Base-by-base conservation (phyloP, 202 grass and related monocot species). In the Carex sylvatica region DNA sequence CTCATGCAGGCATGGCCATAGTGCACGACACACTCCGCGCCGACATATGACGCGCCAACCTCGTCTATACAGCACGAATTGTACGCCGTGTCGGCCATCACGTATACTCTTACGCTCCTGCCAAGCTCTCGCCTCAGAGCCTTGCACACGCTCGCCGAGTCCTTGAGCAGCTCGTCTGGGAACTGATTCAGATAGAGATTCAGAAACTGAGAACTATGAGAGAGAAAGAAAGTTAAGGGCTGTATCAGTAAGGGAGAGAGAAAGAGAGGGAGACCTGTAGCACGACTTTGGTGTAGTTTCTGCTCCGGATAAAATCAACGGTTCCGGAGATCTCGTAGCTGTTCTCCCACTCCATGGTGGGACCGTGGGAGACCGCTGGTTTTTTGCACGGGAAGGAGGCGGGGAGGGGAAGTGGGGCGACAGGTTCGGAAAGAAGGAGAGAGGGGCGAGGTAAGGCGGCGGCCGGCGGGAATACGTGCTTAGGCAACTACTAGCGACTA, bases 1-100 rank as follows among this genome's bases (percentile, higher is more conserved):
- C 92, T 95, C 96, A 98, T 95, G 90, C 96, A 95, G 69, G 92
- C 91, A 74, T 98, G 96, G 42, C 96, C 96, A 53, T 98, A 95
- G 78, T 98, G 96, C 54, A 95, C 86, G 47, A 95, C 90, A 47
- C 92, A 98, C 42, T 98, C 87, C 5, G 95, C 95, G 5, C 89
- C 91, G 54, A 98, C 86, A 83, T 95, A 83, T 1, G 91, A 98
- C 20, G 95, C 92, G 31, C 91, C 95, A 40, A 98, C 85, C 89
- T 98, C 92, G 3, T 98, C 95, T 28, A 95, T 93, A 69, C 95
- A 98, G 86, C 96, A 98, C 11, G 91, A 95, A 42, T 94, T 94
- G 68, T 95, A 98, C 16, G 91, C 87, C 33, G 96, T 90, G 86
- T 98, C 96, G 6, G 96, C 96, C 91, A 98, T 88, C 20, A 98